Base-by-base conservation (phyloP, 371 early-diverging fungal genomes). In the Umbelopsis sp. region DNA sequence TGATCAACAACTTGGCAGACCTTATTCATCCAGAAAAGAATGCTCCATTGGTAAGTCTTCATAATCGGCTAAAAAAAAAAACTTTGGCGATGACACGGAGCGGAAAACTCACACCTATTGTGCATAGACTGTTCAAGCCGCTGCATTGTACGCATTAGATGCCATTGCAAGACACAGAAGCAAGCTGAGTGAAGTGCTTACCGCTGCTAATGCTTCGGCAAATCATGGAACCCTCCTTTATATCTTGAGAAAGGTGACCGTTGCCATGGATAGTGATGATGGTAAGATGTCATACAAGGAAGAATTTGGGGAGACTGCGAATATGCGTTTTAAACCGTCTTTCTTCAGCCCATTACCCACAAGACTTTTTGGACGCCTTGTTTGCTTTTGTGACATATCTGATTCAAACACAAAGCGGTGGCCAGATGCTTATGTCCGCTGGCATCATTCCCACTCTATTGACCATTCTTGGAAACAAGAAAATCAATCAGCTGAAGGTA, bases 171-270 rank as follows among this genome's bases (percentile, higher is more conserved):
- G 91, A 68, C 88, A 93, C 69, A 86, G 94, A 63, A 77, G 78
- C 51, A 90, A 91, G 67, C 80, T 94, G 0, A 77, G 84, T n/a
- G 96, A 94, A 50, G 93, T 96, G 0, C 78, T 96, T 22, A 86
- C 91, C 8, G 94, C 96, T 0, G 77, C 97, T 63, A 96, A 96
- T 71, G 96, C 95, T 0, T 92, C 94, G 2, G 96, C 96, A 2
- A 97, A 96, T 72, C 97, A 98, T 73, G 99, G 99, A 14, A 82
- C 91, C 11, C 78, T 98, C 22, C 86, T 98, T 81, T 91, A 88
- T 69, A 85, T 93, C 7, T 68, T 95, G 44, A 89, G 93, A 66
- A 91, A 87, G 73, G 82, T 90, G 38, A 83, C 90, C 22, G 68
- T 84, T 2, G 72, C 83, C 46, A 67, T 81, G 41, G 82, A 87